Percentiles rank a stretch among this genome's conserved stretches.
These are phyloP conservation scores for Colletotrichum truncatum DNA, from an alignment of 2,329 filamentous ascomycete genomes.

Conservation along the genomic window DNA sequence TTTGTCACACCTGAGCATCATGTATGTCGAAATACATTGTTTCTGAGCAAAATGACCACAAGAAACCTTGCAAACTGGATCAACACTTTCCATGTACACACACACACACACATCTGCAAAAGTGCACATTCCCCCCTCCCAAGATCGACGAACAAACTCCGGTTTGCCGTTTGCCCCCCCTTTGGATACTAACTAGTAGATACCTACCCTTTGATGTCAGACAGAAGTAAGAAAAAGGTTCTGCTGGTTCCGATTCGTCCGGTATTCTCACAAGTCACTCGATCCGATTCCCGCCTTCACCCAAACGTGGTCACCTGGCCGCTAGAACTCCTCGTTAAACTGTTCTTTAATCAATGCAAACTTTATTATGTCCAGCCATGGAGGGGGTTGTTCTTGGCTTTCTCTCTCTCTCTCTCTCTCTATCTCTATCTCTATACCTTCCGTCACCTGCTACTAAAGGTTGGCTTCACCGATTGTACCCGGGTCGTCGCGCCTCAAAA, in stretches of 20 bases:
- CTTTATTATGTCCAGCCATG: conserved; percentile 8
- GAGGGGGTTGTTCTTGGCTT: not conserved
- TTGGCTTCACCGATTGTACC: conserved; percentile 2
- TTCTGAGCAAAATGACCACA: too few relatives aligned
- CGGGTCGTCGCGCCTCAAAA: not conserved
- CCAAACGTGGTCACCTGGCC: conserved; percentile 3
- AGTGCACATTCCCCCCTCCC: not conserved
- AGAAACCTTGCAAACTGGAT: too few relatives aligned
- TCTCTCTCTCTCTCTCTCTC: not conserved
- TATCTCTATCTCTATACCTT: not conserved
- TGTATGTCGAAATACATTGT: too few relatives aligned
- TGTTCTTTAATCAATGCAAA: conserved; percentile 11
- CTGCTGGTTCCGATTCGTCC: conserved; percentile 16
- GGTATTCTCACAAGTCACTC: not conserved
- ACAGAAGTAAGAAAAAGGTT: not conserved
- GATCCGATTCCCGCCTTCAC: not conserved
- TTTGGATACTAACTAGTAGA: too few relatives aligned
- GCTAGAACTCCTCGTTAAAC: not conserved
- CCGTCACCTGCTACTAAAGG: not conserved
- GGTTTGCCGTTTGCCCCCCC: not conserved
- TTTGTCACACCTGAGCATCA: too few relatives aligned
- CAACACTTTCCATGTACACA: too few relatives aligned
- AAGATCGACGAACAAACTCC: not conserved
- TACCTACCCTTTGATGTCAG: conserved; percentile 9
- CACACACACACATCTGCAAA: too few relatives aligned